Base-by-base conservation (phyloP, 495 filamentous ascomycete genomes). In the Hyaloscypha variabilis region DNA sequence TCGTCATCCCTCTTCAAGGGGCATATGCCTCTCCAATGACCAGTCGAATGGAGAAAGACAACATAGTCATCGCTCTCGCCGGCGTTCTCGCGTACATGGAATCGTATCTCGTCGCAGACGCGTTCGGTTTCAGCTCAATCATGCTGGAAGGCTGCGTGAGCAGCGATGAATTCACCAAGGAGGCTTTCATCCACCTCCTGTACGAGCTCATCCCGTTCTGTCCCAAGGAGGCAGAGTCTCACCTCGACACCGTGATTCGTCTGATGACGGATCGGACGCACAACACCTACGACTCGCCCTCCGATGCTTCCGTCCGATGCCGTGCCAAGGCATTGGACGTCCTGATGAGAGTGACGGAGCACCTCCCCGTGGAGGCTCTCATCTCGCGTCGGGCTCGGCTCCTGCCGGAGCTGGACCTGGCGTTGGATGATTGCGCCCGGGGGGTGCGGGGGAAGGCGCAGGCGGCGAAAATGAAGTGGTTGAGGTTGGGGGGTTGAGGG, bases 41-140 rank as follows among this genome's bases (percentile, higher is more conserved):
- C 55, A 31, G 50, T 21, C 46, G 28, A n/a, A 17, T 65, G 67
- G 62, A 57, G 30, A 66, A 69, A 29, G 42, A 34, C 17, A 70
- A 73, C 36, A 56, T 28, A 36, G 26, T 74, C 8, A 67, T 74
- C 36, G 69, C 72, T 17, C 51, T 74, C 1, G 63, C 62, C 30
- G 67, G 67, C 29, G 58, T 69, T 17, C 39, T 72, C 3, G 61
- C 60, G 6, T 65, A 63, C 29, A 58, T 67, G 21, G 56, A 66
- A 34, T 17, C 39, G 2, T 50, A 36, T 0, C 28, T 64, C 8
- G 50, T 62, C 19, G 14, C 57, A n/a, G 51, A 61, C 8, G 25
- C 2, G 14, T 19, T 26, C 23, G 69, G 8, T 17, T 72, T 24
- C 70, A 64, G 13, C 23, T 69, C 3, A 8, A 68, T 34, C 62